Base-by-base conservation (phyloP, 2,329 filamentous ascomycete genomes). In the Ophiostoma pallidulum region DNA sequence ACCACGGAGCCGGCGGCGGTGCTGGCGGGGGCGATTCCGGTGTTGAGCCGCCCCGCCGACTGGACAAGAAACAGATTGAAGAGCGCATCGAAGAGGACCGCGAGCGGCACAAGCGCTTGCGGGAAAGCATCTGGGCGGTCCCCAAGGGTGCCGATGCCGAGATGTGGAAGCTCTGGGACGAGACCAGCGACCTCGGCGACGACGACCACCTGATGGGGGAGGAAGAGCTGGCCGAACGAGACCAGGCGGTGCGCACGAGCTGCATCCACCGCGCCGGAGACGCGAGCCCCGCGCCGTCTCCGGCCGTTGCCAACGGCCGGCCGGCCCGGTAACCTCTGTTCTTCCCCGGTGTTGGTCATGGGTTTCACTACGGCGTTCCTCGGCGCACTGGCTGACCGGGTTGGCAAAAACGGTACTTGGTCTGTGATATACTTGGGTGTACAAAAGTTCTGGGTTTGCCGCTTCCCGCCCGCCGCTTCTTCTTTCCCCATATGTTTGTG, bases 11-110 rank as follows among this genome's bases (percentile, higher is more conserved):
- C 8, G 40, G 16, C 12, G 38, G 22, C 22, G 64, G 66, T 31
- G 37, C 62, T 47, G 53, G 31, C 9, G 64, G 57, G 58, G 50
- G 59, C 54, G 39, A 61, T 53, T 49, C 58, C 22, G 54, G 53
- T 29, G 54, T 62, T 5, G 31, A 38, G 14, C 26, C 29, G 2
- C 38, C 40, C 2, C 64, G 67, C 24, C 64, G 68, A 14, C 64
- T 92, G 44, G 87, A 96, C 59, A 92, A 91, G 66, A 77, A 84
- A 48, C 86, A 95, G 66, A 86, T 96, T 45, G 90, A 97, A 67
- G 90, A 97, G 69, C 75, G 92, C 35, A 95, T 98, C 53, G 94
- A 98, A 58, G 94, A 98, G 66, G 92, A 98, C 64, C 74, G 92
- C 4, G 92, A 98, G 64, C 73, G 92, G 37, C 94, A 98, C 65